These are phyloP conservation scores for Linnemannia exigua DNA, from an alignment of 192 early-diverging fungal species.

Conservation along the genomic window DNA sequence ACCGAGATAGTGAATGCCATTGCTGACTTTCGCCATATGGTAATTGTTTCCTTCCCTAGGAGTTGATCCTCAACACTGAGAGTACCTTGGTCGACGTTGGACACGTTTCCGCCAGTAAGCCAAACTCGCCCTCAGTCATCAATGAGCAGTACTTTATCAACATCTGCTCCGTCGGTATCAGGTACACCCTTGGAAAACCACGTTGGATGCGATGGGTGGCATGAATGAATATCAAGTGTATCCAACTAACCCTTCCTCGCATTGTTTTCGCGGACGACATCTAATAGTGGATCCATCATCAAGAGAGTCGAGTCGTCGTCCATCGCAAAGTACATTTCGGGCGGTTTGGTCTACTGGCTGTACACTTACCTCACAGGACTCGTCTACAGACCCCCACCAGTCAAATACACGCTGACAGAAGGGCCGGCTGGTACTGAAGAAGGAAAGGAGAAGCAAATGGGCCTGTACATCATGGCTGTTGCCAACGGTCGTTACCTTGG, in stretches of 20 bases:
- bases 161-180: constrained; percentile 47
- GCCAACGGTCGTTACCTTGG: constrained; percentile 41
- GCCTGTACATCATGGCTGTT: constrained; percentile 48
- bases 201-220: background rate
- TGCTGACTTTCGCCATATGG: too few relatives aligned
- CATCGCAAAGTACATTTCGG: constrained; percentile 40
- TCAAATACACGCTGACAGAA: constrained; percentile 25
- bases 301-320: constrained; percentile 40
- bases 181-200: constrained; percentile 4
- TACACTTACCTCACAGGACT: constrained; percentile 50
- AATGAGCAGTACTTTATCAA: constrained; percentile 46
- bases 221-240: background rate
- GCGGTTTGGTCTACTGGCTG: constrained; percentile 46
- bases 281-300: constrained; percentile 43
- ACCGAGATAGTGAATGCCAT: background rate
- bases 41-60: background rate
- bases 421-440: background rate
- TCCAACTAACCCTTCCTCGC: background rate
- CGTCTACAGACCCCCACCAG: constrained; percentile 24
- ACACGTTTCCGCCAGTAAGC: constrained; percentile 25
- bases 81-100: constrained; percentile 40
- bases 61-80: constrained; percentile 30
- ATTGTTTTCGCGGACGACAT: background rate
- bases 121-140: constrained; percentile 11
- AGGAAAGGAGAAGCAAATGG: constrained; percentile 23